Evolutionary conservation across 1,284 basidiomycete genomes (phyloP).

Genomic region (Malassezia pachydermatis): DNA sequence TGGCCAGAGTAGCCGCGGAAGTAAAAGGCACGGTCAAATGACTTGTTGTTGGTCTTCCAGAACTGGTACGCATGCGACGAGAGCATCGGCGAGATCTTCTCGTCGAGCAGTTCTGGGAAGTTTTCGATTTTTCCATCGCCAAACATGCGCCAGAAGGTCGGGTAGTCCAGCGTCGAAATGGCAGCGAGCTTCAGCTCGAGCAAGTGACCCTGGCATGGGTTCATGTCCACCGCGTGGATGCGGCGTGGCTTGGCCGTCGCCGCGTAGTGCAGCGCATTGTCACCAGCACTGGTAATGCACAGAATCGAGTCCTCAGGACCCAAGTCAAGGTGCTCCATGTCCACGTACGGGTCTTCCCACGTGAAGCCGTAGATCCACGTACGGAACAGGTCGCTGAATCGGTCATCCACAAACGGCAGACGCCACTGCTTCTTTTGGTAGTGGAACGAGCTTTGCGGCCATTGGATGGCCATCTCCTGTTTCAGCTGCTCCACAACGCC

Average conservation of each 20-base stretch:
- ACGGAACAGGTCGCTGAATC: conserved; percentile 65
- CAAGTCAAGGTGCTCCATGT: conserved; percentile 61
- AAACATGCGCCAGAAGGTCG: conserved; percentile 65
- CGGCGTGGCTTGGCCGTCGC: conserved; percentile 56
- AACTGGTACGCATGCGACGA: conserved; percentile 68
- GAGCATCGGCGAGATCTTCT: conserved; percentile 61
- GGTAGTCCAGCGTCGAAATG: conserved; percentile 58
- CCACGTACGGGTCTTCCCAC: conserved; percentile 71
- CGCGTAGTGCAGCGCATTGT: conserved; percentile 72
- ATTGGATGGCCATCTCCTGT: conserved; percentile 33
- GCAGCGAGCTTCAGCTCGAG: conserved; percentile 66
- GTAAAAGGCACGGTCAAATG: conserved; percentile 64
- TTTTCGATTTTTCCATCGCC: conserved; percentile 59
- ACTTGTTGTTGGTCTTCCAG: conserved; percentile 61
- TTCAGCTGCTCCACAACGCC: conserved; percentile 26
- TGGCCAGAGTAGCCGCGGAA: conserved; percentile 59
- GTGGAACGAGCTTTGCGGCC: conserved; percentile 63
- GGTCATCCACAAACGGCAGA: conserved; percentile 66
- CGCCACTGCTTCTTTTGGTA: conserved; percentile 57
- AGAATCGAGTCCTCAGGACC: conserved; percentile 61
- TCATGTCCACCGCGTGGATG: conserved; percentile 66
- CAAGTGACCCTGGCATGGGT: conserved; percentile 63
- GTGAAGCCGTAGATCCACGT: conserved; percentile 65
- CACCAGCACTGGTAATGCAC: conserved; percentile 68
- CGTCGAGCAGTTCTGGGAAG: conserved; percentile 61